Base-by-base conservation (phyloP, 164 flowering plant genomes). In the Vitis cinerea region DNA sequence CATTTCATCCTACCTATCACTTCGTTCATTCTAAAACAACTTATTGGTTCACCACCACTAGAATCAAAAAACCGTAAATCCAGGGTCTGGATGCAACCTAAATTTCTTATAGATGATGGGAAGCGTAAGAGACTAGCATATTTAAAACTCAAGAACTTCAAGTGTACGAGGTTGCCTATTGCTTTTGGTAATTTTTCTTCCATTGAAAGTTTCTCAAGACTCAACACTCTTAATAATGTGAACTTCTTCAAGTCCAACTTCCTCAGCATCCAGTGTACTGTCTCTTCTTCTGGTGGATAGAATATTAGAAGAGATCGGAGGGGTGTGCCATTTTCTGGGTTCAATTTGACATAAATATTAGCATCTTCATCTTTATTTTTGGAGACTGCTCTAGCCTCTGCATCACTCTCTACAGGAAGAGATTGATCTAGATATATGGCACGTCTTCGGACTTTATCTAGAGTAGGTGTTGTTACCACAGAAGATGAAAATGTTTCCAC, bases 71-170 rank as follows among this genome's bases (percentile, higher is more conserved):
- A 3, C 44, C 7, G 4, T 37, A 37, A 6, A 37, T 53, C 4
- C 78, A 50, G 53, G 4, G 76, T 71, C 5, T 66, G 72, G 49
- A 82, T 48, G 58, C n/a, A 60, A 23, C 8, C 15, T 23, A 81
- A 54, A 3, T 74, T 57, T 8, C 77, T 60, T 6, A 84, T 9
- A 27, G 67, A 71, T 1, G 68, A 9, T 29, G 80, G 83, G 6
- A 81, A 14, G 19, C 17, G 1, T 0, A 15, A 7, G 2, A 51
- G 1, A 0, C 8, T 0, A 10, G 50, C 27, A 12, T 17, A 10
- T 9, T 29, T 17, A 1, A 79, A 19, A 10, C 75, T 55, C 49
- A 80, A 49, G 66, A 73, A 79, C 72, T 72, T 71, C 63, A 83
- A 71, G 19, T 73, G 76, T 17, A 72, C 14, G 3, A 81, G 70